These are phyloP conservation scores for Biscutella auriculata DNA, from an alignment of 441 rosid genomes.

Conservation along the genomic window DNA sequence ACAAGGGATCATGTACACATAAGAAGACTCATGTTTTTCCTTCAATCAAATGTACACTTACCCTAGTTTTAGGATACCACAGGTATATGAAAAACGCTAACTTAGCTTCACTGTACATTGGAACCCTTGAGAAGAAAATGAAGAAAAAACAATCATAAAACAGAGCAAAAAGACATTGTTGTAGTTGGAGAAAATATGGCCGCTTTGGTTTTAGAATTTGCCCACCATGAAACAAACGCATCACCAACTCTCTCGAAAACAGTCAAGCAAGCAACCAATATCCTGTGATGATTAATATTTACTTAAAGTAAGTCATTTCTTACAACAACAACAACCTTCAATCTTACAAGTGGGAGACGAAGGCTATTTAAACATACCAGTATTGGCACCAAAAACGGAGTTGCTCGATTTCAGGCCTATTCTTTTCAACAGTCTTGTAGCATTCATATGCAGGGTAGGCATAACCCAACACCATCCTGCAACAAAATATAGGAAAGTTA, in stretches of 20 bases:
- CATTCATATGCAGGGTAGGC: slow-evolving; percentile 97
- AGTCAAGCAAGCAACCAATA: slow-evolving; percentile 77
- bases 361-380: slow-evolving; percentile 37
- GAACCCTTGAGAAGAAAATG: slow-evolving; percentile 23
- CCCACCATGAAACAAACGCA: slow-evolving; percentile 68
- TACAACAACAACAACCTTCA: neutral
- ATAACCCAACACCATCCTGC: slow-evolving; percentile 82
- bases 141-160: neutral
- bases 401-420: slow-evolving; percentile 84
- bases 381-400: slow-evolving; percentile 99
- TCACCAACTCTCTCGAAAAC: slow-evolving; percentile 70
- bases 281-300: slow-evolving; percentile 47
- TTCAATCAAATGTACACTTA: slow-evolving; percentile 9
- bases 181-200: neutral
- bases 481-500: neutral
- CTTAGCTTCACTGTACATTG: slow-evolving; percentile 34
- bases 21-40: neutral
- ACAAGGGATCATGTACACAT: neutral
- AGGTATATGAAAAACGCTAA: slow-evolving; percentile 54
- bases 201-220: neutral
- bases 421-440: slow-evolving; percentile 85
- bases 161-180: neutral
- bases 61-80: slow-evolving; percentile 53
- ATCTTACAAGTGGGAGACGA: neutral
- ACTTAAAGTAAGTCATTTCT: neutral